These are phyloP conservation scores for Xylaria curta DNA, from an alignment of 495 filamentous ascomycete genomes.

Conservation along the genomic window DNA sequence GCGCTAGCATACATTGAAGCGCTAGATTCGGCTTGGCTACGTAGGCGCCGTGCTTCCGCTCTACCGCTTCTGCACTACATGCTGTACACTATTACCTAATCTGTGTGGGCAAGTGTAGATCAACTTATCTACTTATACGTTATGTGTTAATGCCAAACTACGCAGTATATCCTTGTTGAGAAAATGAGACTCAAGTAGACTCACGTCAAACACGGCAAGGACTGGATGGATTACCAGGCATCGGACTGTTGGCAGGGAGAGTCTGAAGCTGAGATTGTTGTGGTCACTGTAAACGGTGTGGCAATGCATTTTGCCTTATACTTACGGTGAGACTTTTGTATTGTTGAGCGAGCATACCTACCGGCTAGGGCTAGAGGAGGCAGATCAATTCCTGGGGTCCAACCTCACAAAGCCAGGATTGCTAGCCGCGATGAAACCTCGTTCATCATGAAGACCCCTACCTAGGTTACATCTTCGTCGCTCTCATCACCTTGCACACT, in stretches of 20 bases:
- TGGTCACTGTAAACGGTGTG: not conserved
- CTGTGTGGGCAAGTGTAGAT: constrained; percentile 1
- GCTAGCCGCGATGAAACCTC: constrained; percentile 24
- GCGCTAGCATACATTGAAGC: constrained; percentile 14
- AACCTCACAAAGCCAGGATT: not conserved
- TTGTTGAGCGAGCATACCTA: not conserved
- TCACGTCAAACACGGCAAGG: not conserved
- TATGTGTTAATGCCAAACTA: no score
- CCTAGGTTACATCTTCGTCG: constrained; percentile 10
- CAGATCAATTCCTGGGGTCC: not conserved
- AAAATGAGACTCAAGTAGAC: not conserved
- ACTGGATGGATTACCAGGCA: not conserved
- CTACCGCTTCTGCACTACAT: constrained; percentile 13
- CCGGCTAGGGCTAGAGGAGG: not conserved
- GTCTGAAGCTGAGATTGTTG: not conserved
- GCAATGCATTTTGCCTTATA: not conserved
- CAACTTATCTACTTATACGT: not conserved
- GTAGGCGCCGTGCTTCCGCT: constrained; percentile 15
- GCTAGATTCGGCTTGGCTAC: constrained; percentile 3
- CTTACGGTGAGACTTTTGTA: not conserved
- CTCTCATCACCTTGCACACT: constrained; percentile 17
- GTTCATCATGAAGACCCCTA: constrained; percentile 7
- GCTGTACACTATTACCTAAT: not conserved
- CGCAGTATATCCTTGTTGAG: no score
- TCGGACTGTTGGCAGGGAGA: not conserved